These are phyloP conservation scores for Coniochaeta sp. DNA, from an alignment of 2,329 filamentous ascomycete genomes.

Conservation along the genomic window DNA sequence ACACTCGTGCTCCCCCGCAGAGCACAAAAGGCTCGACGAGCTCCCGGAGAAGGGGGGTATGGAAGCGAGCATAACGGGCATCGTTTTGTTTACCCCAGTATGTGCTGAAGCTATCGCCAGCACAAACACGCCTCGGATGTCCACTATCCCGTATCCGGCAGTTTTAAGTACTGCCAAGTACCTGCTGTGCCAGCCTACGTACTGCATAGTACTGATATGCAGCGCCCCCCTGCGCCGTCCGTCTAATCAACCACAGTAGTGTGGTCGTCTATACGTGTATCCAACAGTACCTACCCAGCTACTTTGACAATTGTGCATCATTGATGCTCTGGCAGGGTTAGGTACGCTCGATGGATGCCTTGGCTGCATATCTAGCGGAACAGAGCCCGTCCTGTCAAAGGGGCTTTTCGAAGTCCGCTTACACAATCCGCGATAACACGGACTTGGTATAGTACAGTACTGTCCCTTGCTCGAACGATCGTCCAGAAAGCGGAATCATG, in stretches of 20 bases:
- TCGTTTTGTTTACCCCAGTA: not conserved
- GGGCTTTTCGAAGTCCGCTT: not conserved
- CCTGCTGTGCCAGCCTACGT: no score
- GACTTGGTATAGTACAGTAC: not conserved
- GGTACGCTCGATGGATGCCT: not conserved
- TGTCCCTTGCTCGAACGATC: no score
- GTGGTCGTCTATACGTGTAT: no score
- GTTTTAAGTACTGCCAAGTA: not conserved
- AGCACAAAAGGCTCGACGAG: not conserved
- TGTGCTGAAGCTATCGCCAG: not conserved
- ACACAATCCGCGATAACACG: not conserved
- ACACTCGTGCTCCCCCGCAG: not conserved
- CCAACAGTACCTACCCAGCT: no score
- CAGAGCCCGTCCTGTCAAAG: not conserved
- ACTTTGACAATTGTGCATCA: no score
- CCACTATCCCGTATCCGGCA: not conserved
- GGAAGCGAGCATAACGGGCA: not conserved
- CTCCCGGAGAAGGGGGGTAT: not conserved
- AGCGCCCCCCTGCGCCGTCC: no score
- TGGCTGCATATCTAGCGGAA: not conserved
- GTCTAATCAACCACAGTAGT: no score
- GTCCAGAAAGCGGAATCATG: not conserved
- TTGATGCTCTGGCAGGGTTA: no score
- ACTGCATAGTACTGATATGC: no score
- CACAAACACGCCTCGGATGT: not conserved